Base-by-base conservation (phyloP, 768 basidiomycete genomes). In the Leucosporidium scottii region DNA sequence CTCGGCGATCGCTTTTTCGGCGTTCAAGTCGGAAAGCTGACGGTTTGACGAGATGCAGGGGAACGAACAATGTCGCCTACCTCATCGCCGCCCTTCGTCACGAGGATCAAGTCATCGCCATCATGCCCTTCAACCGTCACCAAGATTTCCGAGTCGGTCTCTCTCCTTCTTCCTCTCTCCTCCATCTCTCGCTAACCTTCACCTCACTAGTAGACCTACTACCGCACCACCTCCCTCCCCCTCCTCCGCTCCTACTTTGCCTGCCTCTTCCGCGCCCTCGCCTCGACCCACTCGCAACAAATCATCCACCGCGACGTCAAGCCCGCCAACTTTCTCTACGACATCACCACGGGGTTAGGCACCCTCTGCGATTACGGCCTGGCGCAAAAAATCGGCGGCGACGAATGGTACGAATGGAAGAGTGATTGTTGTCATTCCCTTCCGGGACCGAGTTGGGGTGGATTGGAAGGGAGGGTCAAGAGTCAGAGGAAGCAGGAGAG, bases 251-350 rank as follows among this genome's bases (percentile, higher is more conserved):
- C 85, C 54, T 99, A 98, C 79, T 86, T 98, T 73, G 85, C 88
- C 47, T 92, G 90, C 76, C 85, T 99, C 79, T 86, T 98, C 77
- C 87, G 90, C 53, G 93, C 90, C 4, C 78, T 98, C 62, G 85
- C 88, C 58, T 92, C 94, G 75, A 87, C 92, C 30, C 93, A 98
- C 77, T 80, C 85, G 17, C 83, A 92, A 62, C 85, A 84, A 8
- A 87, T 98, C 74, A 90, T 98, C 61, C 94, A 98, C 78, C 90
- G 94, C 55, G 94, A 98, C 78, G 90, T 98, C 74, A 98, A 98
- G 77, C 93, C 94, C 27, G 94, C 93, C 67, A 98, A 98, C 78
- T 98, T 98, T 77, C 82, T 98, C 47, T 97, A 88, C 77, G 91
- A 98, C 77, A 87, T 90, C 48, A 84, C 82, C 48, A 88, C 87